A percentile compares a stretch with the other conserved stretches of the same genome.
These are phyloP conservation scores for Kazachstania bromeliacearum DNA, from an alignment of 805 yeast genomes.

Conservation along the genomic window DNA sequence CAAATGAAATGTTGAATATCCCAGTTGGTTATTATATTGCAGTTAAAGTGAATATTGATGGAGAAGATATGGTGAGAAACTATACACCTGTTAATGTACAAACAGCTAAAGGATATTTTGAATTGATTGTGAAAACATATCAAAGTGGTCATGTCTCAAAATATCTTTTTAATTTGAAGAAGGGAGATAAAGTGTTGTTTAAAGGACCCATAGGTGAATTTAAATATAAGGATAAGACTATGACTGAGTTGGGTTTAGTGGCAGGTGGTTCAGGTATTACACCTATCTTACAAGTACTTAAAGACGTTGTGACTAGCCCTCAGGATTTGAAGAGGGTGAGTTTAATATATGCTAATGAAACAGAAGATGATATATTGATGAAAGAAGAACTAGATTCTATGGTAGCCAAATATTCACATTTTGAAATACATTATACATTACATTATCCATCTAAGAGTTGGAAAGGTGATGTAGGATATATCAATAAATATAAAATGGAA, in stretches of 20 bases:
- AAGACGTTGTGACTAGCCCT: conserved; percentile 59
- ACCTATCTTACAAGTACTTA: conserved; percentile 74
- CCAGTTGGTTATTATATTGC: conserved; percentile 72
- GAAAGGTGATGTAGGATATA: conserved; percentile 52
- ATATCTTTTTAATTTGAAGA: conserved; percentile 49
- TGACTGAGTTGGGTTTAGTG: conserved; percentile 53
- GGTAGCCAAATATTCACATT: conserved; percentile 50
- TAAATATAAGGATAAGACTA: conserved; percentile 30
- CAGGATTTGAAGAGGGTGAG: conserved; percentile 51
- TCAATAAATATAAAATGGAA: conserved; percentile 50
- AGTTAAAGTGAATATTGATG: conserved; percentile 35
- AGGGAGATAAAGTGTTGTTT: conserved; percentile 59
- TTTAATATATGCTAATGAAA: conserved; percentile 62
- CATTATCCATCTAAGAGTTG: conserved; percentile 41
- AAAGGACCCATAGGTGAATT: conserved; percentile 75
- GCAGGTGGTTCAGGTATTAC: conserved; percentile 90
- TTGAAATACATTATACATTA: conserved; percentile 51
- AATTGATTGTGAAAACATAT: conserved; percentile 67
- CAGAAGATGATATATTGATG: conserved; percentile 64
- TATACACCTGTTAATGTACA: conserved; percentile 69
- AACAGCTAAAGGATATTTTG: conserved; percentile 63
- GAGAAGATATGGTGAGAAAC: conserved; percentile 38
- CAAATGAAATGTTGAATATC: conserved; percentile 49
- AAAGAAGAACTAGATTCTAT: conserved; percentile 65
- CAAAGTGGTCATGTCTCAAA: conserved; percentile 59